A percentile compares a stretch with the other conserved stretches of the same genome.
phyloP scores from a whole-genome alignment of 345 rosid genomes.

The Camelina hispida region DNA sequence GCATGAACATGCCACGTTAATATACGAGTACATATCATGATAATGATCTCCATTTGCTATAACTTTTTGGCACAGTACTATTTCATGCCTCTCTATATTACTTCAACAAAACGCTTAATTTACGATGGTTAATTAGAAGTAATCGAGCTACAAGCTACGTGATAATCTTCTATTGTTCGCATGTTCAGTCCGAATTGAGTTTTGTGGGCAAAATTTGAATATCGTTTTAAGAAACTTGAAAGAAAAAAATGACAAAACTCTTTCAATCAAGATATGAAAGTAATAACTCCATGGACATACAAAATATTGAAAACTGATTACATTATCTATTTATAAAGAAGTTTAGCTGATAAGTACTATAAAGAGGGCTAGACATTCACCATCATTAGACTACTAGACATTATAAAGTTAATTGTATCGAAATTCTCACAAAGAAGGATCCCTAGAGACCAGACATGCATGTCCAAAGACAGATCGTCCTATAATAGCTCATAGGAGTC shows the following conservation, averaged over 20 bases:
- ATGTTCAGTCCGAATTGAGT: neutral
- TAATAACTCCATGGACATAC: neutral
- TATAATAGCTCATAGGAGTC: slow-evolving; percentile 38
- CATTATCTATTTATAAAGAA: neutral
- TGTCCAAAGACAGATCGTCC: slow-evolving; percentile 49
- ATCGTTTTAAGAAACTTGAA: neutral
- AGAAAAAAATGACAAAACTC: neutral
- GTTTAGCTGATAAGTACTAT: slow-evolving; percentile 1
- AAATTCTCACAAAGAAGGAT: slow-evolving; percentile 38
- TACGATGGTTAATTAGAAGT: neutral
- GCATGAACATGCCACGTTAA: slow-evolving; percentile 45
- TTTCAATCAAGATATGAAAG: neutral
- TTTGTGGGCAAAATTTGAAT: no score
- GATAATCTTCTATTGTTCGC: neutral
- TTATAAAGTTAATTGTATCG: slow-evolving; percentile 29
- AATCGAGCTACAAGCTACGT: no score
- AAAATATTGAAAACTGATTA: neutral
- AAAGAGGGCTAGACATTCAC: slow-evolving; percentile 38
- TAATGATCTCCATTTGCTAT: slow-evolving; percentile 33
- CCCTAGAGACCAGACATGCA: slow-evolving; percentile 49
- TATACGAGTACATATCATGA: slow-evolving; percentile 30
- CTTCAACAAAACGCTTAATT: slow-evolving; percentile 22
- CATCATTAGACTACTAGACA: slow-evolving; percentile 43
- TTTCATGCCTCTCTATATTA: slow-evolving; percentile 42
- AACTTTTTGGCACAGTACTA: slow-evolving; percentile 37